Evolutionary conservation across 164 flowering plant species (phyloP).

Genomic region (Vitis vinifera): ASM3070453v1 NC_081807.1:3659001-3659500

Average conservation of each 20-base stretch:
- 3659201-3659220: constrained; percentile 7
- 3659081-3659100: constrained; percentile 15
- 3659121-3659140: constrained; percentile 30
- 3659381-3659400: no score
- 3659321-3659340: constrained; percentile 9
- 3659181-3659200: constrained; percentile 29
- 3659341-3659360: constrained; percentile 40
- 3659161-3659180: constrained; percentile 59
- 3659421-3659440: no score
- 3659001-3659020: constrained; percentile 79
- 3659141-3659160: constrained; percentile 67
- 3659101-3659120: constrained; percentile 7
- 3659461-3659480: no score
- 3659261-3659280: constrained; percentile 18
- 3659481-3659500: no score
- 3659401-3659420: no score
- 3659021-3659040: constrained; percentile 64
- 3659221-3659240: constrained; percentile 14
- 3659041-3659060: constrained; percentile 67
- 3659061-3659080: constrained; percentile 30
- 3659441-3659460: no score
- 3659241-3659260: constrained; percentile 21
- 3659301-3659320: constrained; percentile 12
- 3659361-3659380: neutral
- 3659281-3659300: constrained; percentile 31